Evolutionary conservation across 2,329 filamentous ascomycete genomes (phyloP), one percentile per base, ranked within the genome.

Genomic region (Westerdykella ornata): DNA sequence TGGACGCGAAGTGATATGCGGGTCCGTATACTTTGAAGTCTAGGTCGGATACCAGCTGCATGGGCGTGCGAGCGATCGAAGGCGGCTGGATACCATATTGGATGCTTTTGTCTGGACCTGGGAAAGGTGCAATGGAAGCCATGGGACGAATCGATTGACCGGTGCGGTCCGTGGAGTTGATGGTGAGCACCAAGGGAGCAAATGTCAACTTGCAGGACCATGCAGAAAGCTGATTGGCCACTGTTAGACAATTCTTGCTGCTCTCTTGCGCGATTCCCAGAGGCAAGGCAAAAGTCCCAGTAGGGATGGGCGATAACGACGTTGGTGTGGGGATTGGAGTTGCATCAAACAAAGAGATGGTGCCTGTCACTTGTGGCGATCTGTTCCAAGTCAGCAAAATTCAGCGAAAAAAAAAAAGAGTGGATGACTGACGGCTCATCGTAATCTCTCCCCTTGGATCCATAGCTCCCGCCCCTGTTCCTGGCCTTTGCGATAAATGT

Each of bases 61-160:
- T 60, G 1, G 68, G 59, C 47, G 76, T 69, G 19, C 71, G 63
- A 52, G 58, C 30, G 35, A 77, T 66, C 20, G 70, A 58, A 1
- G 79, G 79, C n/a, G 73, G 67, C 56, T 84, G 81, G 2, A 78
- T 70, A 12, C 81, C 81, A 54, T 84, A 84, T 17, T 70, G 68
- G 42, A 80, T 72, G 3, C 61, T 53, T 13, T 62, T 53, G 42
- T 69, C 59, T 13, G 69, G 65, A 54, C 68, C 49, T 13, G 49
- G 40, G 12, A 59, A 46, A n/a, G 56, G 53, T 5, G 46, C 45
- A 22, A 61, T 48, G 3, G 56, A 57, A 14, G 54, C 53, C 26
- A 50, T 42, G 29, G 53, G 53, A 19, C 45, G 29, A 34, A 14
- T 45, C 38, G 11, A 26, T 26, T 26, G 22, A 9, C 33, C 39